Conservation (phyloP, 164 flowering plant species). For the Sedum album region DNA sequence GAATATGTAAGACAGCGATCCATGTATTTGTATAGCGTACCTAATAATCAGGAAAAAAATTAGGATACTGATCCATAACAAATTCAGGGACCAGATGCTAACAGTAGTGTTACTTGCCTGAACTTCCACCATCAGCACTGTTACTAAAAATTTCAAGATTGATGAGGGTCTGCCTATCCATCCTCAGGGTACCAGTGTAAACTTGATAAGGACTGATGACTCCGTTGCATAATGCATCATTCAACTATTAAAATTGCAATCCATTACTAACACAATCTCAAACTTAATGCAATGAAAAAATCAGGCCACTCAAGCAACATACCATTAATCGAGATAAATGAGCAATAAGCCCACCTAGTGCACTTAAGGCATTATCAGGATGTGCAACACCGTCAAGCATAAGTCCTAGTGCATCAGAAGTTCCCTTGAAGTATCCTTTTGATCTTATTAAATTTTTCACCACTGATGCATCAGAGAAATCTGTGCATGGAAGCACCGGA, state of each 20-base stretch:
- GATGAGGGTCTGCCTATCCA: conserved; percentile 89
- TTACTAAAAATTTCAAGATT: conserved; percentile 89
- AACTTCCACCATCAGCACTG: conserved; percentile 72
- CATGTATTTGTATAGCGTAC: conserved; percentile 79
- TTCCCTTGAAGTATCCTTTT: conserved; percentile 64
- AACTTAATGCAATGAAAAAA: neutral
- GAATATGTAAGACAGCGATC: conserved; percentile 67
- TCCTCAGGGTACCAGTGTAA: conserved; percentile 67
- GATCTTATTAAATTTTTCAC: conserved; percentile 48
- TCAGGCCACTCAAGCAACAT: conserved; percentile 14
- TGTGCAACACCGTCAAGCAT: conserved; percentile 38
- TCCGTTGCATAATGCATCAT: conserved; percentile 70
- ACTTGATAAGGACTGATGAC: conserved; percentile 70
- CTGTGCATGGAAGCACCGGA: conserved; percentile 38
- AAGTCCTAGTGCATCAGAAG: conserved; percentile 29
- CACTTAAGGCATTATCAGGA: conserved; percentile 44
- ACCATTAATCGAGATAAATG: conserved; percentile 86
- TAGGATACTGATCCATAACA: neutral
- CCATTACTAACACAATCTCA: conserved; percentile 9
- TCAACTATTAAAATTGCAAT: conserved; percentile 34
- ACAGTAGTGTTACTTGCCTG: conserved; percentile 45
- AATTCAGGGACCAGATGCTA: neutral
- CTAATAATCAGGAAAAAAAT: conserved; percentile 27
- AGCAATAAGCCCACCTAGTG: conserved; percentile 71
- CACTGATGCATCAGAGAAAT: conserved; percentile 51